phyloP scores from a whole-genome alignment of 202 grass and related monocot genomes.

The Elaeis oleifera region DNA sequence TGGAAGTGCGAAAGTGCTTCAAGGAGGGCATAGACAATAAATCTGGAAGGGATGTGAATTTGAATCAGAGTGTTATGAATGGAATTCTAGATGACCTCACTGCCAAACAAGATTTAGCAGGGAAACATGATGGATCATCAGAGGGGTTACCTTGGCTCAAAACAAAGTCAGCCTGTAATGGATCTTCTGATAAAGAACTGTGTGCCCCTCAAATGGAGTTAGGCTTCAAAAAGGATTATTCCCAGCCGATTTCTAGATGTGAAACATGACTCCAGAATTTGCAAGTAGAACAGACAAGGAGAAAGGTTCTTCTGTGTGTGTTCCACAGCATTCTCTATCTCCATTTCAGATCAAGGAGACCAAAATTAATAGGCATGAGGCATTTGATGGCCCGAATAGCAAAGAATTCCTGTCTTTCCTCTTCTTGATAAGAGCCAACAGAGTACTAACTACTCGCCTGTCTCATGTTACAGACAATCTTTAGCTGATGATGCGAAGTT shows the following conservation, averaged over 20 bases:
- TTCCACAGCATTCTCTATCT: background rate
- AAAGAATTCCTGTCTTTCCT: background rate
- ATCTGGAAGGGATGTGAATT: conserved; percentile 40
- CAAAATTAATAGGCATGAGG: background rate
- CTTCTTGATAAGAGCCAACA: background rate
- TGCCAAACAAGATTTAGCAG: conserved; percentile 28
- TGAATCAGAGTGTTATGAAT: conserved; percentile 48
- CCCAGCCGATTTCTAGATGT: background rate
- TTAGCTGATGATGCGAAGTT: background rate
- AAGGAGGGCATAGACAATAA: conserved; percentile 23
- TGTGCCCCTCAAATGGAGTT: conserved; percentile 17
- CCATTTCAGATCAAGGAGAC: conserved; percentile 1
- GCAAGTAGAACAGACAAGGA: background rate
- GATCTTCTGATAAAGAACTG: conserved; percentile 23
- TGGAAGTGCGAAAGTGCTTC: conserved; percentile 8
- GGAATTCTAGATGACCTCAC: conserved; percentile 28
- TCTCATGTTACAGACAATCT: conserved; percentile 22
- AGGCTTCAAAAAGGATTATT: conserved; percentile 32
- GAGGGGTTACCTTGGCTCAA: conserved; percentile 31
- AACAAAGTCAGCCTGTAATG: conserved; percentile 37
- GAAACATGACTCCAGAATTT: background rate
- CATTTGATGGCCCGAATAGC: background rate
- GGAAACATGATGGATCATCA: conserved; percentile 28
- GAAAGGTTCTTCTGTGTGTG: background rate
- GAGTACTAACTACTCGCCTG: conserved; percentile 14